Evolutionary conservation across 352 stramenopile species (phyloP), one percentile per base, ranked within the genome.

Genomic region (Globisporangium paroecandrum): DNA sequence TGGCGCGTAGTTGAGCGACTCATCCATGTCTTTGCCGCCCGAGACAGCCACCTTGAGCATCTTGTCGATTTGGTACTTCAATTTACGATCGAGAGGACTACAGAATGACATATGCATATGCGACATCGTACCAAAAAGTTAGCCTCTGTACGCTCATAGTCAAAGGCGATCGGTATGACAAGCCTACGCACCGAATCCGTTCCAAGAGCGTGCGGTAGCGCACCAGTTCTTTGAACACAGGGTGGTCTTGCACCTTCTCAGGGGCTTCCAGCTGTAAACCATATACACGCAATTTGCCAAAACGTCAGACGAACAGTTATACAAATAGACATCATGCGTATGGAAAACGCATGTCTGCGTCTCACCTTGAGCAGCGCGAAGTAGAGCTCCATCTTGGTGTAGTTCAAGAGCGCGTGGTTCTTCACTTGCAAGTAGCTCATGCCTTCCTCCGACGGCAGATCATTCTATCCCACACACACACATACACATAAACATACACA

Each of bases 11-110:
- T 76, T 88, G 51, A 95, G 72, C 62, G 86, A 89, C 62, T 90
- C 86, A 65, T 94, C 85, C 56, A 93, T 59, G 38, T 85, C 80
- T 65, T 90, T 83, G 68, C 81, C 81, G 20, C 81, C 84, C 22
- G 83, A 90, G 9, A 93, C 63, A n/a, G 85, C 86, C 51, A 94
- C 85, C 77, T 94, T 93, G 65, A 94, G 84, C 82, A 95, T 88
- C 69, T 95, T 95, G 75, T 95, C 88, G n/a, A 95, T 85, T 69
- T 95, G 88, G 70, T 95, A 95, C 72, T 91, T 92, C 75, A 95
- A 85, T 75, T 95, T 95, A 57, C 86, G 86, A 61, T 95, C 88
- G 20, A 95, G 74, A 36, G 88, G 88, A 32, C 81, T 88, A 38
- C 4, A 36, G 8, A 56, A 24, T 15, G 7, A 62, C 9, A 53